Evolutionary conservation across 2,329 filamentous ascomycete genomes (phyloP), one percentile per base, ranked within the genome.

Genomic region (Septoria petroselini): DNA sequence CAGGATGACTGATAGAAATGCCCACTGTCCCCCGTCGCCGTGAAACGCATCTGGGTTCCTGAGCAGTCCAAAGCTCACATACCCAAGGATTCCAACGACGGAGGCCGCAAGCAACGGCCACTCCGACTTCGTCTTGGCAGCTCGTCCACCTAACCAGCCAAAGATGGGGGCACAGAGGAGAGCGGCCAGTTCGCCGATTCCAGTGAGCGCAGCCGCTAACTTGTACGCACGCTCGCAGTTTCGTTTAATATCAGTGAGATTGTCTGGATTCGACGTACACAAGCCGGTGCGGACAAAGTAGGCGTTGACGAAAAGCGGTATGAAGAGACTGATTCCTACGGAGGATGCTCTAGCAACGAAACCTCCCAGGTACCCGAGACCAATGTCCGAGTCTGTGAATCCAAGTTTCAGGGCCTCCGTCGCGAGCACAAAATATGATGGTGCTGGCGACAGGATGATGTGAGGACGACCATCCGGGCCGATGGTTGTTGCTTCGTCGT

Each of bases 271-370:
- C 12, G 69, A 71, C 23, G 82, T 78, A 71, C 93, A 97, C 58
- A 87, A 85, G 2, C 89, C 91, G 45, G 85, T 85, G 41, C 76
- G 74, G 56, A 91, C 86, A 69, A 91, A 97, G 69, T 88, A 95
- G 18, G 88, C 84, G 66, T 97, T 97, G 61, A 96, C 83, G 65
- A 87, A 94, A 1, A 98, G 79, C 0, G 93, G 93, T 46, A 98
- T 86, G 71, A 97, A 98, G 4, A 97, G 80, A 0, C 89, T 94
- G 58, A 98, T 95, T 44, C 88, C 91, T 4, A 98, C 93, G 0
- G 90, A 95, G 0, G 91, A 96, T 6, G 93, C 91, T 48, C 93
- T 83, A 7, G 91, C 91, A 2, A 98, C 91, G 62, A 97, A 96
- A 1, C 93, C 93, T 55, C 91, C 93, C 0, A 97, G 73, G 64